Evolutionary conservation across 768 basidiomycete species (phyloP).

Genomic region (Russula vinacea): DNA sequence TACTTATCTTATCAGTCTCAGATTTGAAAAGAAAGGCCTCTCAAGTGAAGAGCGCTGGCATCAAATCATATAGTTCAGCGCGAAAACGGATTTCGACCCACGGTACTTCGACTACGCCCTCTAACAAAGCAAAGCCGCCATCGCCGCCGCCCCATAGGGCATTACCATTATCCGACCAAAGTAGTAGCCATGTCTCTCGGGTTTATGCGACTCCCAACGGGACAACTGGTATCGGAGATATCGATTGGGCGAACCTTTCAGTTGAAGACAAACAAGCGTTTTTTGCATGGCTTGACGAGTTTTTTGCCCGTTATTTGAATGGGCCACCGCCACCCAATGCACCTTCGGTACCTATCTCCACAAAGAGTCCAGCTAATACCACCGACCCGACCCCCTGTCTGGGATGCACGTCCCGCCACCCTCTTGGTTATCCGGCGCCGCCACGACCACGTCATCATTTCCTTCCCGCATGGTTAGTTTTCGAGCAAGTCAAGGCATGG

Average conservation of each 20-base stretch:
- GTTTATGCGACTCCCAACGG: not conserved
- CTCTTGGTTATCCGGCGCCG: not conserved
- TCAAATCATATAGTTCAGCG: conserved; percentile 18
- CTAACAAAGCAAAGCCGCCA: conserved; percentile 8
- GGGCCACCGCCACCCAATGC: conserved; percentile 21
- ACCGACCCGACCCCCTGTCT: no score
- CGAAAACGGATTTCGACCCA: conserved; percentile 1
- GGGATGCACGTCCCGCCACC: no score
- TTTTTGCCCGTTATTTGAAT: conserved; percentile 53
- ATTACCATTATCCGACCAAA: not conserved
- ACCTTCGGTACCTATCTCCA: conserved; percentile 1
- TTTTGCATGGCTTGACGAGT: conserved; percentile 80
- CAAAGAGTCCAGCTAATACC: not conserved
- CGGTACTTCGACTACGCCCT: not conserved
- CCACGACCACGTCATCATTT: not conserved
- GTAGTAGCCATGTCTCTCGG: not conserved
- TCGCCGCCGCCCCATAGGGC: conserved; percentile 4
- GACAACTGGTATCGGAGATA: conserved; percentile 30
- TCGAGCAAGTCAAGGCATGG: not conserved
- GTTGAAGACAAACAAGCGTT: conserved; percentile 66
- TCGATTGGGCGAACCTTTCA: conserved; percentile 71
- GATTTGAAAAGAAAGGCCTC: conserved; percentile 20
- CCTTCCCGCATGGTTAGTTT: not conserved
- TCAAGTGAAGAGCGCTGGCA: conserved; percentile 12
- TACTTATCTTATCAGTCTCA: conserved; percentile 4